Base-by-base conservation (phyloP, 192 early-diverging fungal species). In the Mortierella alpina region DNA sequence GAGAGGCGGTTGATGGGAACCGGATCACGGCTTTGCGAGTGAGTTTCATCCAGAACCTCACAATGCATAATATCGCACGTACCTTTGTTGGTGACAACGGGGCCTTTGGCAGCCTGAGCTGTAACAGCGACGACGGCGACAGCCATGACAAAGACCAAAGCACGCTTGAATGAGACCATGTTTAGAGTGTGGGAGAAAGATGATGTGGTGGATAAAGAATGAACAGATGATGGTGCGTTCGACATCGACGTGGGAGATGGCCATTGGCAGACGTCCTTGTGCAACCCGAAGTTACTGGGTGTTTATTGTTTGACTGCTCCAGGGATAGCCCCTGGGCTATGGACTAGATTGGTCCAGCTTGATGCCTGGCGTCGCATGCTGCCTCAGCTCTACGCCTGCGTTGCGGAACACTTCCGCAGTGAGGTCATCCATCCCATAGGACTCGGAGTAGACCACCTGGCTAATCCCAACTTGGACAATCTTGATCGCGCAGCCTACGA, bases 361-460 rank as follows among this genome's bases (percentile, higher is more conserved):
- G 22, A 79, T 71, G 4, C 75, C 65, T 4, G 91, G 91, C 18
- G 91, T 89, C 2, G 89, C 86, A 79, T 95, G 91, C 75, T 95
- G 92, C 59, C 95, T 84, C 55, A 99, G 82, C 44, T 85, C 86
- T 8, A 99, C 88, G 0, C 90, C 89, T 0, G 96, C 98, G 67
- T 96, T 94, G 42, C 84, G 68, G 58, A 99, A 94, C 68, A 99
- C 85, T 57, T 86, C 86, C 15, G 89, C 84, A 6, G 96, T 95
- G 74, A 95, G 77, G 10, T 92, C 90, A 76, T 99, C 98, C 96
- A 98, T 97, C 2, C 95, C 95, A 71, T 99, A 99, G 14, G 92
- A 92, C 68, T 92, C 91, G 7, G 90, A 89, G 23, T 98, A 99
- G 13, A 99, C 96, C 1, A 99, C 98, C 66, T 95, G 91, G 57